phyloP scores from a whole-genome alignment of 192 early-diverging fungal species.

The Cladochytrium replicatum region DNA sequence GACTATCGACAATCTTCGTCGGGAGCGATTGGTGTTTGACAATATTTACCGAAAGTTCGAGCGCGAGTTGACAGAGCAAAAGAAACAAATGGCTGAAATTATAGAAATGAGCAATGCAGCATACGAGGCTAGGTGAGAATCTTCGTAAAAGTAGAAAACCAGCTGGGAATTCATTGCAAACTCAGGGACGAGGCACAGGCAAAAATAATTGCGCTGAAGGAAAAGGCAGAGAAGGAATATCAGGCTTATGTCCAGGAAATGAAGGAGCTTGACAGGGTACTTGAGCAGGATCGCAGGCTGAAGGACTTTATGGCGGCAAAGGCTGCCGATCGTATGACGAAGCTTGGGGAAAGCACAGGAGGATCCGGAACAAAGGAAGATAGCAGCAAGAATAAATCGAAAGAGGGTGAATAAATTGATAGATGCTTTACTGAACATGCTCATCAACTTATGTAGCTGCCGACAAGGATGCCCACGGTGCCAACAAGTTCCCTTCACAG shows the following conservation, averaged over 20 bases:
- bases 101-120: conserved; percentile 51
- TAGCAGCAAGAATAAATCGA: too few species aligned
- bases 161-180: not conserved
- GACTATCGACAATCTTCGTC: conserved; percentile 42
- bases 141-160: too few species aligned
- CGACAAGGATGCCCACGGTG: not conserved
- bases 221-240: conserved; percentile 56
- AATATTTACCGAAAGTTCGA: conserved; percentile 50
- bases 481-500: conserved; percentile 32
- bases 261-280: conserved; percentile 45
- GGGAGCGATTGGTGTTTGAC: conserved; percentile 50
- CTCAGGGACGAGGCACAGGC: conserved; percentile 49
- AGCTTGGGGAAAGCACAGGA: conserved; percentile 2
- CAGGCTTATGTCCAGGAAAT: conserved; percentile 54
- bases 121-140: conserved; percentile 42
- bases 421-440: too few species aligned
- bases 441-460: too few species aligned
- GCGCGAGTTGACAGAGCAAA: conserved; percentile 42
- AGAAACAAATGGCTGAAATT: conserved; percentile 52
- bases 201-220: conserved; percentile 38
- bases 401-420: too few species aligned
- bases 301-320: conserved; percentile 58
- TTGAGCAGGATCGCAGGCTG: conserved; percentile 48
- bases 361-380: too few species aligned
- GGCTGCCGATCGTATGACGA: conserved; percentile 31